Evolutionary conservation across 2,329 filamentous ascomycete genomes (phyloP), one percentile per base, ranked within the genome.

Genomic region (Neonectria hederae): DNA sequence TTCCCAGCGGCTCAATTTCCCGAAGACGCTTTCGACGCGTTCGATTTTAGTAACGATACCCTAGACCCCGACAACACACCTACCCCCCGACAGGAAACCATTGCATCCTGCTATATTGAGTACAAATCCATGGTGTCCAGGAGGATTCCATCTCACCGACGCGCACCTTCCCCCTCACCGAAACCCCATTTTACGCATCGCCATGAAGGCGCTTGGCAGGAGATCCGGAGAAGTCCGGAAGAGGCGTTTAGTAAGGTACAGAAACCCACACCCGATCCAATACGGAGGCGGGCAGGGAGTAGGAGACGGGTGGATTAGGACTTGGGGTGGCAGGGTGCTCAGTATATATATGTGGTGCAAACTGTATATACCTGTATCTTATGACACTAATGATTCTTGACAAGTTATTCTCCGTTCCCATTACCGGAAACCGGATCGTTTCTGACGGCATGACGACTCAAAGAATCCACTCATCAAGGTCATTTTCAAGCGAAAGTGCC

Each of bases 241-340:
- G 80, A 83, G 72, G 73, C 77, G 60, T 65, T 80, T 42, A 82
- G 82, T 59, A 83, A 82, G 66, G 80, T 87, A 68, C 83, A 83
- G 65, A 87, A 87, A 72, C 73, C 80, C 58, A 73, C 76, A 63
- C 73, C 79, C 60, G 83, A 84, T 65, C 67, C 76, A 26, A 67
- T 72, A 56, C 78, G 82, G 71, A 79, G 77, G 63, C 80, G 81
- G 72, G 76, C 78, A 1, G 81, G 77, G 67, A 76, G 76, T 64
- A 79, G 79, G 67, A 82, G 78, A 70, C 77, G 78, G 72, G 58
- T 77, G 73, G 77, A 78, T 73, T 82, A 82, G 78, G 74, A 74
- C 38, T 64, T 70, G 70, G 70, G 65, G 73, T 71, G 73, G 72
- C 69, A 63, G 69, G 72, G 66, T 66, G 59, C 66, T 59, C 72